These are phyloP conservation scores for Penicillium coffeae DNA, from an alignment of 495 filamentous ascomycete genomes.

Conservation along the genomic window DNA sequence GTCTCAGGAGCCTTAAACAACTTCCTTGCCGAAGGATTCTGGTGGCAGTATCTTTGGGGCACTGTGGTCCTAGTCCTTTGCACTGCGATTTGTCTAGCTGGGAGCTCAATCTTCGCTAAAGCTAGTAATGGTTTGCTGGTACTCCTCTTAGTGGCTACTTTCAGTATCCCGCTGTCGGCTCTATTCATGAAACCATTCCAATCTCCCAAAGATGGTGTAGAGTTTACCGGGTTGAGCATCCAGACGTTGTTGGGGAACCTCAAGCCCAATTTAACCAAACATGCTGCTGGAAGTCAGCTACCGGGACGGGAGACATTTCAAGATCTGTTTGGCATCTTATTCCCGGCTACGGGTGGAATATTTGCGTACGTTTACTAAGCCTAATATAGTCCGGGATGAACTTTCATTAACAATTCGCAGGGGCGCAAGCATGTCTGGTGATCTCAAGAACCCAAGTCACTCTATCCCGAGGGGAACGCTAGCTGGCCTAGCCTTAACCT, in stretches of 20 bases:
- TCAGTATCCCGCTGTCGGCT: slow-evolving; percentile 78
- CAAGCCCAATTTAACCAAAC: slow-evolving; percentile 61
- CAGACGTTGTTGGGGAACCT: slow-evolving; percentile 69
- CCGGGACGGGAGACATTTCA: slow-evolving; percentile 70
- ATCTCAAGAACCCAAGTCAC: slow-evolving; percentile 78
- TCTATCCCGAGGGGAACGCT: slow-evolving; percentile 80
- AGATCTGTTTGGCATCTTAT: slow-evolving; percentile 81
- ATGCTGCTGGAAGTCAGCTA: slow-evolving; percentile 63
- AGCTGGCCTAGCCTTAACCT: slow-evolving; percentile 70
- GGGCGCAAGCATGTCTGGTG: slow-evolving; percentile 89
- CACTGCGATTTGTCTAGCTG: slow-evolving; percentile 73
- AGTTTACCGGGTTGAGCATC: slow-evolving; percentile 72
- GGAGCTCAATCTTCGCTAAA: slow-evolving; percentile 74
- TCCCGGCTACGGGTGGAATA: slow-evolving; percentile 76
- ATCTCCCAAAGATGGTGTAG: slow-evolving; percentile 55
- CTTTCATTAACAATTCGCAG: slow-evolving; percentile 29
- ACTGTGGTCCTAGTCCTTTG: slow-evolving; percentile 70
- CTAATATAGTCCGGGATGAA: neutral
- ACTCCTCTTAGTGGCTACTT: slow-evolving; percentile 67
- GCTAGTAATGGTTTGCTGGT: slow-evolving; percentile 76
- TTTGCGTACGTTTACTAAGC: slow-evolving; percentile 49
- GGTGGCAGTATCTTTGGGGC: slow-evolving; percentile 77
- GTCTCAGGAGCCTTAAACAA: slow-evolving; percentile 54
- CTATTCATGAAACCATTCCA: slow-evolving; percentile 63
- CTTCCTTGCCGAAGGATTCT: slow-evolving; percentile 65